These are phyloP conservation scores for Podila epigama DNA, from an alignment of 192 early-diverging fungal species.

Conservation along the genomic window DNA sequence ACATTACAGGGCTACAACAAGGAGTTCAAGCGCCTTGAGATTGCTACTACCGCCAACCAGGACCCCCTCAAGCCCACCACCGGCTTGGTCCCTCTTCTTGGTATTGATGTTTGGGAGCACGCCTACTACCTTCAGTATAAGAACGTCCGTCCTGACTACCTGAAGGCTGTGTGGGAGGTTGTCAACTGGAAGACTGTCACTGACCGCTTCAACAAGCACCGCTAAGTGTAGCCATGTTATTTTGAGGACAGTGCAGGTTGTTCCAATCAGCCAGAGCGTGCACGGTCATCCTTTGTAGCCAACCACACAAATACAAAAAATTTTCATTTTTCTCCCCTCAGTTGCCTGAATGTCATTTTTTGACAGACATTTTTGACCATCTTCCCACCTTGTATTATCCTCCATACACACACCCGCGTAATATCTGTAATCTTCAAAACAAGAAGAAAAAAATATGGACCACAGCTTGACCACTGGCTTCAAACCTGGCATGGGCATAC, in stretches of 20 bases:
- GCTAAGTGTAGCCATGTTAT: conserved; percentile 50
- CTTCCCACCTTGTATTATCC: too few relatives aligned
- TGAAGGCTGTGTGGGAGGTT: conserved; percentile 94
- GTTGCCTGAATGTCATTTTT: too few relatives aligned
- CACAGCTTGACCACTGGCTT: conserved; percentile 35
- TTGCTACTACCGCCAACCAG: conserved; percentile 91
- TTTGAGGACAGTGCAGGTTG: too few relatives aligned
- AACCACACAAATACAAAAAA: too few relatives aligned
- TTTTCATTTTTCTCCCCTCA: too few relatives aligned
- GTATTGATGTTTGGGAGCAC: conserved; percentile 96
- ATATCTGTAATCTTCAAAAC: too few relatives aligned
- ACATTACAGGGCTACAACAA: conserved; percentile 78
- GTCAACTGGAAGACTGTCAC: conserved; percentile 98
- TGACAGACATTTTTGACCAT: too few relatives aligned
- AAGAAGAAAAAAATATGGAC: not conserved
- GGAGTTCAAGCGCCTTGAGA: conserved; percentile 76
- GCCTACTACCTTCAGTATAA: conserved; percentile 98
- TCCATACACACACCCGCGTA: too few relatives aligned
- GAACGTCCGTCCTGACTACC: conserved; percentile 96
- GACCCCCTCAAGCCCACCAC: conserved; percentile 67
- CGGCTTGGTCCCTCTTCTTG: conserved; percentile 83
- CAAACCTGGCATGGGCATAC: conserved; percentile 34
- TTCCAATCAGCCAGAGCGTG: too few relatives aligned
- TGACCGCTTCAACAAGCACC: conserved; percentile 79
- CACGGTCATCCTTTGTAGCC: too few relatives aligned